Evolutionary conservation across 2,329 filamentous ascomycete genomes (phyloP), one percentile per base, ranked within the genome.

Genomic region (Aplosporella prunicola): DNA sequence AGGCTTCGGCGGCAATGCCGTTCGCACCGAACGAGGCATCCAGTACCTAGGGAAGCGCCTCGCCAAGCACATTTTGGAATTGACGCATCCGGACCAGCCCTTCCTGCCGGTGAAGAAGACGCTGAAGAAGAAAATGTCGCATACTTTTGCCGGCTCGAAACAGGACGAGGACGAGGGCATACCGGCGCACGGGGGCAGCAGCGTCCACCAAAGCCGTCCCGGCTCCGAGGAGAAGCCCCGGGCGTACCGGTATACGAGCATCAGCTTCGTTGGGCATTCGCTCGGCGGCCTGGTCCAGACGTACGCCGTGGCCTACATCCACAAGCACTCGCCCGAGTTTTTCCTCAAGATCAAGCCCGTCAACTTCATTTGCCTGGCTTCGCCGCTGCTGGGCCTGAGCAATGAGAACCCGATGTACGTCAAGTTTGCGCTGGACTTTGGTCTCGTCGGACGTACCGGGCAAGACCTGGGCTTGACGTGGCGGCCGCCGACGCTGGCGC

Each of bases 351-450:
- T 95, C 50, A 74, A 78, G 45, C 89, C 89, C 0, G 68, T 94
- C 56, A 95, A 95, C 55, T 96, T 96, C 53, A 81, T 96, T 46
- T 72, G 82, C 18, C 66, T 96, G 47, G 88, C 89, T 11, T 81
- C 88, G 1, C 89, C 89, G 0, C 86, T 95, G 47, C 65, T 96
- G 1, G 89, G 89, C 0, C 66, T 96, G 24, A 96, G 89, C 59
- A 95, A 98, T 56, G 91, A 98, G 56, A 98, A 98, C 50, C 91
- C 91, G 0, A 71, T 96, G 40, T 98, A 98, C 56, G 84, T 98
- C 60, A 93, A 88, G 52, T 96, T 98, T 58, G 91, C 91, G 0
- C 68, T 98, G 3, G 91, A 98, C 56, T 93, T 96, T 62, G 91
- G 91, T 0, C 71, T 98, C 1, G 89, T 98, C 10, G 91, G 91